phyloP scores from a whole-genome alignment of 306 rosid genomes.

The Lathyrus sativus region DNA sequence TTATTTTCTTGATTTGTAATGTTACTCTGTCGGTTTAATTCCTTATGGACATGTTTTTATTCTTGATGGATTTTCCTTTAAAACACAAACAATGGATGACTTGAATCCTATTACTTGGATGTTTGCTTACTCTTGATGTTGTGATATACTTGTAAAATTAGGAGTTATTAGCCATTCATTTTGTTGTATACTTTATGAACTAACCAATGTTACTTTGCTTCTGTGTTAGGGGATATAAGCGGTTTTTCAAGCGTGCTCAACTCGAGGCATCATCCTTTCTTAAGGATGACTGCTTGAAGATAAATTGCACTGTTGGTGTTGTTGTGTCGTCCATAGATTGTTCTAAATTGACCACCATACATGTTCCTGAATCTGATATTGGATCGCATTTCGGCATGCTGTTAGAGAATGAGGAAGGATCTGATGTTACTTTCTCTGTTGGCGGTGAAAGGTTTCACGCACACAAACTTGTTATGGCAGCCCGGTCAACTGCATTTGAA shows the following conservation, averaged over 20 bases:
- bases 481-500: constrained; percentile 81
- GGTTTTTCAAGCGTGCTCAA: constrained; percentile 81
- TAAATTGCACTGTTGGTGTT: constrained; percentile 97
- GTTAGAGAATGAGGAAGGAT: constrained; percentile 82
- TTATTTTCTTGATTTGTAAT: background rate
- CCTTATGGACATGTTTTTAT: background rate
- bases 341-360: constrained; percentile 73
- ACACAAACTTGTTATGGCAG: constrained; percentile 88
- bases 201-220: constrained; percentile 6
- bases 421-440: constrained; percentile 83
- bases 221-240: constrained; percentile 83
- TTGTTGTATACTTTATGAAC: background rate
- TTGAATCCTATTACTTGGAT: background rate
- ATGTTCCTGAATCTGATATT: constrained; percentile 89
- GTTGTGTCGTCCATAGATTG: constrained; percentile 89
- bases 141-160: background rate
- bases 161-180: background rate
- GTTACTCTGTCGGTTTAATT: background rate
- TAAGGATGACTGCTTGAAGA: constrained; percentile 94
- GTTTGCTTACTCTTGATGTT: constrained; percentile 7
- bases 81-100: background rate
- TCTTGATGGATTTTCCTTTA: background rate
- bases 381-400: constrained; percentile 74
- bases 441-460: constrained; percentile 84
- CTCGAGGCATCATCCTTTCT: constrained; percentile 82